Base-by-base conservation (phyloP, 306 rosid species). In the Begonia loranthoides region DNA sequence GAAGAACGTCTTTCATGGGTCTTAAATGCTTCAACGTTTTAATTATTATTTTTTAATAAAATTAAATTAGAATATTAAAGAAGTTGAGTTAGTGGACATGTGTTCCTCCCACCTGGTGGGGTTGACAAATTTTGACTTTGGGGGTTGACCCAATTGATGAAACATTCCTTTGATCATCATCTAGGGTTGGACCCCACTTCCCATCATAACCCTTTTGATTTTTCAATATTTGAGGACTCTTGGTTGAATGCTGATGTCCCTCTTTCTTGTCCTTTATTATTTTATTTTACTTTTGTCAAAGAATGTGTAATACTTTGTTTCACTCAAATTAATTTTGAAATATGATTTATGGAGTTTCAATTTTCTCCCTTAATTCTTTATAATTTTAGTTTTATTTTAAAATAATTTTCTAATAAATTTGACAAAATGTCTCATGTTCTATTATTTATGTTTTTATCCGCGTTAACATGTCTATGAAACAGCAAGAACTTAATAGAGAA, bases 141-240 rank as follows among this genome's bases (percentile, higher is more conserved):
- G 47, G 70, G 79, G 70, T 82, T 84, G 94, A 84, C 87, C 70
- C 84, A 28, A 73, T 73, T 57, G 43, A 77, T 77, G 82, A 79
- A 85, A 84, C 95, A 84, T 84, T 84, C 90, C 66, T 67, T 41
- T 2, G 45, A 55, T 66, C 79, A 65, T 76, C 45, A 54, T 28
- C 36, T 28, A 28, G 36, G 36, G 36, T 76, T 72, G 69, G 74
- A 70, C 50, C 70, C 70, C 46, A 48, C 10, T 52, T 17, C 79
- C 66, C 64, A 44, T 52, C 48, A 22, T 19, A 49, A 16, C 58
- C 0, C 47, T 70, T 67, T 28, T 67, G 68, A 68, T 79, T 79
- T 63, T 76, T 47, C 70, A 74, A 66, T 68, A 62, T 76, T 73
- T 71, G 69, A 79, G 65, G 74, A 56, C 82, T 19, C 43, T 28